A percentile compares a stretch with the other conserved stretches of the same genome.
These are phyloP conservation scores for Lunularia cruciata DNA, from an alignment of 225 moss, liverwort and hornwort species.

Conservation along the genomic window DNA sequence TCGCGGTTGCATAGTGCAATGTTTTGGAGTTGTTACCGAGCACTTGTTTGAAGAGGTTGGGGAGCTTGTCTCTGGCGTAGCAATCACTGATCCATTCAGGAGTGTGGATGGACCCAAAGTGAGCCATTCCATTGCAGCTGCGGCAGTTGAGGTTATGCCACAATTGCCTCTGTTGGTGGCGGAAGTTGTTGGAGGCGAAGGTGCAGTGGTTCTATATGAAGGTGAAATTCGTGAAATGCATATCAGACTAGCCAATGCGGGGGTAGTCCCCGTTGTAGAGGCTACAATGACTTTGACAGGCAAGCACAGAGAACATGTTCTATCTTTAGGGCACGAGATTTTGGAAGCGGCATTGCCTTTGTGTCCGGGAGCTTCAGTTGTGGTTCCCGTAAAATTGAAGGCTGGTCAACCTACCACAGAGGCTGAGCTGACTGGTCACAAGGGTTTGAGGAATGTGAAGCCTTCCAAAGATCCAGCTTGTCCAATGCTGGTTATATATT, in stretches of 20 bases:
- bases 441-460: conserved; percentile 43
- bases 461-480: conserved; percentile 63
- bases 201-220: conserved; percentile 95
- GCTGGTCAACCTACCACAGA: conserved; percentile 93
- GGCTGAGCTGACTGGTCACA: conserved; percentile 41
- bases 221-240: conserved; percentile 94
- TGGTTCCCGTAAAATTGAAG: conserved; percentile 85
- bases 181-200: conserved; percentile 91
- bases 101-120: conserved; percentile 67
- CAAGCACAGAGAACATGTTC: conserved; percentile 85
- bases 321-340: conserved; percentile 80
- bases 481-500: conserved; percentile 94
- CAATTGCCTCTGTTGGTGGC: conserved; percentile 87
- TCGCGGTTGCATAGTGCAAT: conserved; percentile 92
- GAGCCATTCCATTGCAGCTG: conserved; percentile 56
- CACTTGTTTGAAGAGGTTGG: conserved; percentile 85
- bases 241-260: conserved; percentile 89
- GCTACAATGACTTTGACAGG: conserved; percentile 92
- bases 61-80: conserved; percentile 64
- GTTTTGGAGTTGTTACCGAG: conserved; percentile 91
- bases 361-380: conserved; percentile 81
- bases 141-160: conserved; percentile 77
- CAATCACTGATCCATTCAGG: conserved; percentile 86
- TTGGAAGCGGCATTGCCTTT: conserved; percentile 77
- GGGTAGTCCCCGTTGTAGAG: conserved; percentile 89